A percentile compares a stretch with the other conserved stretches of the same genome.
Conservation (phyloP, 129 eudicot species). For the Erigeron canadensis region DNA sequence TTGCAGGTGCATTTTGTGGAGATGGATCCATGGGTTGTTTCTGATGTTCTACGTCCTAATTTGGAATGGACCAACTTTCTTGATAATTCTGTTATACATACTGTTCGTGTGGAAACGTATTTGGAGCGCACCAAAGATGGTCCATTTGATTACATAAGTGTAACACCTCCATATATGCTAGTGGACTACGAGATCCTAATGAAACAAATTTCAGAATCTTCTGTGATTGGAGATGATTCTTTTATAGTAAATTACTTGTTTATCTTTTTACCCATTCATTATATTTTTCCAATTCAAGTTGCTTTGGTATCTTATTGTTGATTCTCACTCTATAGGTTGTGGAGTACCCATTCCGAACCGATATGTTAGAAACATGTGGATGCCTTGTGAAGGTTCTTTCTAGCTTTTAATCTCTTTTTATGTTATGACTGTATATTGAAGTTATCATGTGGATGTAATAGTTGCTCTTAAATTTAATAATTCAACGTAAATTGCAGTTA, state of each 20-base stretch:
- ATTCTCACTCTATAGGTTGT: constrained; percentile 53
- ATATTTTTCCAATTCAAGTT: not conserved
- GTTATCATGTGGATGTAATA: not conserved
- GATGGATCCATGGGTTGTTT: constrained; percentile 95
- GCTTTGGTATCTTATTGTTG: constrained; percentile 16
- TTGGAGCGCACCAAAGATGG: constrained; percentile 59
- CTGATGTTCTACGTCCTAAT: constrained; percentile 72
- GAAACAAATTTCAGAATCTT: constrained; percentile 76
- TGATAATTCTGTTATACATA: constrained; percentile 73
- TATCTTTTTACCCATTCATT: not conserved
- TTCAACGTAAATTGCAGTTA: constrained; percentile 48
- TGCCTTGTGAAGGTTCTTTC: constrained; percentile 65
- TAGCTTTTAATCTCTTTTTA: constrained; percentile 9
- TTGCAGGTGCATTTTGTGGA: constrained; percentile 85
- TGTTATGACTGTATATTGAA: not conserved
- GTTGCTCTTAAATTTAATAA: not conserved
- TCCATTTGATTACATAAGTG: constrained; percentile 81
- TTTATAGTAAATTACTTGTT: constrained; percentile 55
- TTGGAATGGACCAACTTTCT: constrained; percentile 84
- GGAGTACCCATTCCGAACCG: constrained; percentile 80
- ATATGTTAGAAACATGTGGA: constrained; percentile 81
- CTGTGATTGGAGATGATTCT: constrained; percentile 71
- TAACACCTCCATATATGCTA: constrained; percentile 85
- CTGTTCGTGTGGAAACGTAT: constrained; percentile 70
- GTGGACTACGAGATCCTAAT: constrained; percentile 77